A percentile compares a stretch with the other conserved stretches of the same genome.
These are phyloP conservation scores for Phascolomyces articulosus DNA, from an alignment of 371 early-diverging fungal genomes.

Conservation along the genomic window DNA sequence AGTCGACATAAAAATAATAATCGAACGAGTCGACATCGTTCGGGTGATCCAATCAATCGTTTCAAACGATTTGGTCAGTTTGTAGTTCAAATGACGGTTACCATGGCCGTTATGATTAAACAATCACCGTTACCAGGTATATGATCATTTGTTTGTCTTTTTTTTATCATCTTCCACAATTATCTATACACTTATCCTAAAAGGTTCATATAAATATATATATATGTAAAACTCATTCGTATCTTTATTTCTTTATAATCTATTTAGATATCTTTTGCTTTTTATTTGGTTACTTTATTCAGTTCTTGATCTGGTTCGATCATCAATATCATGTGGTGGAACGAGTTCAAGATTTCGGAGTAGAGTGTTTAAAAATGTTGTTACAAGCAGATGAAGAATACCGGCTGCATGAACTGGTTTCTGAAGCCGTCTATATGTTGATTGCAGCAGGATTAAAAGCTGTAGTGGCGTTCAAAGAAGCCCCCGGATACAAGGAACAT, in stretches of 20 bases:
- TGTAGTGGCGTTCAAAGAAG: constrained; percentile 65
- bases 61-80: constrained; percentile 40
- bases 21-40: not conserved
- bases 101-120: constrained; percentile 59
- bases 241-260: not conserved
- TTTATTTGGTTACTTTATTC: constrained; percentile 48
- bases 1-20: not conserved
- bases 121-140: constrained; percentile 67
- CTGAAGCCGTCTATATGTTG: constrained; percentile 57
- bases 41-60: constrained; percentile 25
- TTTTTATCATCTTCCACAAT: too few relatives aligned
- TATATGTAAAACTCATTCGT: not conserved
- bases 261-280: constrained; percentile 31
- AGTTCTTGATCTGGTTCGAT: constrained; percentile 53
- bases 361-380: constrained; percentile 54
- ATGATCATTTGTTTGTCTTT: too few relatives aligned
- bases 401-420: constrained; percentile 59
- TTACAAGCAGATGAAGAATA: constrained; percentile 63
- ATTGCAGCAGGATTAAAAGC: constrained; percentile 63
- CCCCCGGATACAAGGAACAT: constrained; percentile 44
- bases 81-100: constrained; percentile 52
- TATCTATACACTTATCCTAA: too few relatives aligned
- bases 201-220: not conserved
- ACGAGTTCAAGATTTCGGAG: constrained; percentile 51
- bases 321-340: constrained; percentile 53